These are phyloP conservation scores for Lophiostoma macrostomum DNA, from an alignment of 495 filamentous ascomycete species.

Conservation along the genomic window DNA sequence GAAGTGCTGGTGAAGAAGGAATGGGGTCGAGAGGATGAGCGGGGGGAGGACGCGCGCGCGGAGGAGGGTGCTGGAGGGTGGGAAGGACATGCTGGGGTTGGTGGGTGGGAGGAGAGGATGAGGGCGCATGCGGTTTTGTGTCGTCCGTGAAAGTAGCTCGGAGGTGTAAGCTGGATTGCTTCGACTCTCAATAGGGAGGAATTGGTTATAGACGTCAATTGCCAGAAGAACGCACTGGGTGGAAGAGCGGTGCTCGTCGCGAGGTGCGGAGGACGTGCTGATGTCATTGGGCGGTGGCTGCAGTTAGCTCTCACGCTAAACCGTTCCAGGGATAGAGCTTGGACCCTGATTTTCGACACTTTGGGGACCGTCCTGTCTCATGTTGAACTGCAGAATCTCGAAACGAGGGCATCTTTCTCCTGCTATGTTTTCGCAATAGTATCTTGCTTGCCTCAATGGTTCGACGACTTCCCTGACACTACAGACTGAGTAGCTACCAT, in stretches of 20 bases:
- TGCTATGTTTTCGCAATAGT: background rate
- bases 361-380: too few species aligned
- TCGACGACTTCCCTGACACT: too few species aligned
- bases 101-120: background rate
- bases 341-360: conserved; percentile 21
- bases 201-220: too few species aligned
- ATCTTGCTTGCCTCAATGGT: background rate
- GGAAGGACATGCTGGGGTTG: conserved; percentile 15
- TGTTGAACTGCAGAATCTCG: too few species aligned
- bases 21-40: conserved; percentile 12
- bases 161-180: too few species aligned
- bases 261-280: conserved; percentile 1
- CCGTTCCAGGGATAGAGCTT: conserved; percentile 7
- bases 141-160: too few species aligned
- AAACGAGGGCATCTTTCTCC: too few species aligned
- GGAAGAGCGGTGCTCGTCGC: background rate
- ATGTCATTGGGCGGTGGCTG: conserved; percentile 24
- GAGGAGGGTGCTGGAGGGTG: conserved; percentile 16
- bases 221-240: too few species aligned
- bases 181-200: too few species aligned
- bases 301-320: conserved; percentile 6
- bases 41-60: conserved; percentile 14
- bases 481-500: too few species aligned
- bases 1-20: conserved; percentile 1
- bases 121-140: background rate